Conservation (phyloP, 345 rosid species). For the Arabidopsis suecica region DNA sequence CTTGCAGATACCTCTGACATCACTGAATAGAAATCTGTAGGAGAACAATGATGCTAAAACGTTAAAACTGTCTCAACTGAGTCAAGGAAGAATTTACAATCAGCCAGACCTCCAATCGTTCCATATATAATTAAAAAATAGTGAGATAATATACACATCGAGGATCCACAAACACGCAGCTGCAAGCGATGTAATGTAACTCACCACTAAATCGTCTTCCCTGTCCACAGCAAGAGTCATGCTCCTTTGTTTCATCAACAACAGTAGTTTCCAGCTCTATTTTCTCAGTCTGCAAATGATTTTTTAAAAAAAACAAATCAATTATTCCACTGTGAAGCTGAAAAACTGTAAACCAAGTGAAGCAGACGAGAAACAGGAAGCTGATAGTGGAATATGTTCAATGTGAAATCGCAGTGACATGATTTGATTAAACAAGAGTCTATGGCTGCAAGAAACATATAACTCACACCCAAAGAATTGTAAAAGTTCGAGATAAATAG, state of each 20-base stretch:
- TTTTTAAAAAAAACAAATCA: constrained; percentile 1
- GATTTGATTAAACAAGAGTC: not conserved
- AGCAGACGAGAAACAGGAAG: not conserved
- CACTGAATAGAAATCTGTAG: constrained; percentile 96
- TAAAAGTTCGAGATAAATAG: not conserved
- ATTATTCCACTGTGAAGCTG: constrained; percentile 5
- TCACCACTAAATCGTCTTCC: constrained; percentile 93
- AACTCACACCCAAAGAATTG: constrained; percentile 11
- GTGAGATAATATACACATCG: not conserved
- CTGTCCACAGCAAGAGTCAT: constrained; percentile 85
- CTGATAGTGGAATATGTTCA: constrained; percentile 18
- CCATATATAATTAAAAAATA: not conserved
- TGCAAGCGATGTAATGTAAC: constrained; percentile 45
- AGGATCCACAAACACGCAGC: constrained; percentile 15
- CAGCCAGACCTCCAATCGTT: constrained; percentile 6
- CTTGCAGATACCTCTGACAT: constrained; percentile 93
- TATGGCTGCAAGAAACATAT: not conserved
- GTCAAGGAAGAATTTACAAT: constrained; percentile 18
- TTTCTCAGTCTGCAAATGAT: constrained; percentile 81
- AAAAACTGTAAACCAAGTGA: not conserved
- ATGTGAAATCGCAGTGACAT: constrained; percentile 3
- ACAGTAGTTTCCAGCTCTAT: constrained; percentile 98
- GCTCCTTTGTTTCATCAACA: constrained; percentile 96
- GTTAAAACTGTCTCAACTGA: constrained; percentile 13
- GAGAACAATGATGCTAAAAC: constrained; percentile 36